A percentile compares a stretch with the other conserved stretches of the same genome.
These are phyloP conservation scores for Nicotiana rustica DNA, from an alignment of 305 asterid species.

Conservation along the genomic window DNA sequence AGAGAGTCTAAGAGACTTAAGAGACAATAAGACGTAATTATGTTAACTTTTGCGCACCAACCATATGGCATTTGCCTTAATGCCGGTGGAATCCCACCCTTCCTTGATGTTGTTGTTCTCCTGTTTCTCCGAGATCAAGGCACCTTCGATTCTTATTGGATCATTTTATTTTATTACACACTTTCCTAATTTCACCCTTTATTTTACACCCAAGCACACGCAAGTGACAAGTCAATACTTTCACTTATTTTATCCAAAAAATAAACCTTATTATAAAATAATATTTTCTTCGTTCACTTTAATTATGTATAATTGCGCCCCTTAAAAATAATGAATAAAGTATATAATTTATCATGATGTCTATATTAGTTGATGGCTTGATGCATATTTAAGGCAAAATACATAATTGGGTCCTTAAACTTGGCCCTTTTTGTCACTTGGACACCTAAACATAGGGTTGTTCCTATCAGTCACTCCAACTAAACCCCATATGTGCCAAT, in stretches of 20 bases:
- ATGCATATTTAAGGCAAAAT: no score
- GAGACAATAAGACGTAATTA: not conserved
- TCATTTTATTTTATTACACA: not conserved
- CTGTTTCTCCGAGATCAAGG: not conserved
- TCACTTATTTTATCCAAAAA: not conserved
- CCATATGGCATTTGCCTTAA: not conserved
- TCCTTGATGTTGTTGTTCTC: not conserved
- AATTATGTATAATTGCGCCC: no score
- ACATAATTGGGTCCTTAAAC: no score
- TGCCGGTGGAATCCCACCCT: not conserved
- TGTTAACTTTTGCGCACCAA: not conserved
- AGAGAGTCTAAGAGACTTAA: not conserved
- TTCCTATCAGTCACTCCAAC: no score
- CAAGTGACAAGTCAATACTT: not conserved
- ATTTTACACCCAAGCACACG: not conserved
- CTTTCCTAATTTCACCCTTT: not conserved
- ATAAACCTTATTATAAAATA: not conserved
- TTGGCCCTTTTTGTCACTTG: no score
- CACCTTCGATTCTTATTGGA: constrained; percentile 16
- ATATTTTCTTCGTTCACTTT: no score
- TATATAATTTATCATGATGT: no score
- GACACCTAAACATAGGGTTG: no score
- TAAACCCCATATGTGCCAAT: no score
- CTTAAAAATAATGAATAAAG: no score
- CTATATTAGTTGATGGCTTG: no score